Evolutionary conservation across 148 eudicot species (phyloP).

Genomic region (Oxyria digyna): DNA sequence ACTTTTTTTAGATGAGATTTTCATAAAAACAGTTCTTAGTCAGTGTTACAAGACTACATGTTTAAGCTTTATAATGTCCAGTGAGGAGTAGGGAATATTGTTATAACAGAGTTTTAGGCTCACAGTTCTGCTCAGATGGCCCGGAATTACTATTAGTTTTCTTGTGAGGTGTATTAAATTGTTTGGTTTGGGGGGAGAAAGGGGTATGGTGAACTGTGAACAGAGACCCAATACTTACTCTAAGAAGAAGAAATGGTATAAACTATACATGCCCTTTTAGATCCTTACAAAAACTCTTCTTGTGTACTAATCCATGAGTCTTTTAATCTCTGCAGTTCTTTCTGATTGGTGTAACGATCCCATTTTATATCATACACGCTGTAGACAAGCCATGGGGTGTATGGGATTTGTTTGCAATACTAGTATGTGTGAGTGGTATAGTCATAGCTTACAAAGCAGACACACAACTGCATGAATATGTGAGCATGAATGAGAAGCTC

Average conservation of each 20-base stretch:
- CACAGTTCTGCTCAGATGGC: background rate
- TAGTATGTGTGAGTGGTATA: constrained; percentile 49
- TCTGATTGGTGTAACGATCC: constrained; percentile 57
- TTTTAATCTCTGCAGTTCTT: constrained; percentile 40
- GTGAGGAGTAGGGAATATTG: background rate
- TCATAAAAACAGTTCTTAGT: background rate
- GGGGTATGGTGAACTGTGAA: no score
- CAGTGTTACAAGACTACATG: background rate
- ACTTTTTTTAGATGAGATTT: background rate
- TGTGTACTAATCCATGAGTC: constrained; percentile 3
- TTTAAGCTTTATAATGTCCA: background rate
- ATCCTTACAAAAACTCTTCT: no score
- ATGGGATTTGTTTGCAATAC: constrained; percentile 51
- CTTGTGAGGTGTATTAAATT: no score
- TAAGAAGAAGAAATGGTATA: no score
- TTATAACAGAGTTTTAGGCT: background rate
- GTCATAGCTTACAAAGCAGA: constrained; percentile 57
- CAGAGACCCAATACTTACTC: no score
- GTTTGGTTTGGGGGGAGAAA: no score
- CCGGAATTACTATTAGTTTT: background rate
- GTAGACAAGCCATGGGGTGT: constrained; percentile 39
- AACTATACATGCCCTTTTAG: no score
- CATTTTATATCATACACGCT: constrained; percentile 58
- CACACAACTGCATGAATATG: constrained; percentile 62
- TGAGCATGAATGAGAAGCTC: constrained; percentile 32